Conservation (phyloP, 2,329 filamentous ascomycete species). For the Phyllosticta citriasiana region DNA sequence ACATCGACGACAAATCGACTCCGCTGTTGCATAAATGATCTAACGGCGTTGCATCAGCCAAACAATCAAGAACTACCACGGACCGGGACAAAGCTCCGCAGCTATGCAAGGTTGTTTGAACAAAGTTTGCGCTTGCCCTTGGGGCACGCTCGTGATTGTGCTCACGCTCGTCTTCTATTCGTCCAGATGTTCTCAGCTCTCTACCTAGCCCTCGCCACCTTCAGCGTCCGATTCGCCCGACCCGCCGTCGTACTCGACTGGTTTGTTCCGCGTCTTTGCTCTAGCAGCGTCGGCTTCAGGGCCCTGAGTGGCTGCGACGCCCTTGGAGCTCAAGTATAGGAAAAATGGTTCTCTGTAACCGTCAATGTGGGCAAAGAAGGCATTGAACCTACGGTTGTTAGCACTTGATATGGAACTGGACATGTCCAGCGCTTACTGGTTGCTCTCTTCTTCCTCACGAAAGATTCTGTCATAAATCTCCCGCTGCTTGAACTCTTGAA, state of each 20-base stretch:
- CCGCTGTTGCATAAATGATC: too few species aligned
- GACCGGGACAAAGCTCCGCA: neutral
- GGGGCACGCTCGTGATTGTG: neutral
- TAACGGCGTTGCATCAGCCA: neutral
- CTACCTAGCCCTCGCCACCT: constrained; percentile 2
- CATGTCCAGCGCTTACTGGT: constrained; percentile 55
- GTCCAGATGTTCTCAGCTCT: neutral
- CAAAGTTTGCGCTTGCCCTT: neutral
- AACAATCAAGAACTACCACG: neutral
- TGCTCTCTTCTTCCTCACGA: constrained; percentile 75
- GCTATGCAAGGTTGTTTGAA: neutral
- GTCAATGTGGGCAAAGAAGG: constrained; percentile 42
- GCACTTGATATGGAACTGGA: neutral
- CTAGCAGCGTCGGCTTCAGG: constrained; percentile 2
- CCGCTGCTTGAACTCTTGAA: constrained; percentile 80
- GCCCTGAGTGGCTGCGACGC: constrained; percentile 31
- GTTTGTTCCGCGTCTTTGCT: neutral
- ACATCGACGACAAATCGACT: too few species aligned
- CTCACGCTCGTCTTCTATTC: neutral
- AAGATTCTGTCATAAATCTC: constrained; percentile 93
- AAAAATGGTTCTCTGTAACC: constrained; percentile 41
- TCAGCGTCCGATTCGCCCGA: constrained; percentile 4
- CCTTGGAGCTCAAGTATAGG: constrained; percentile 40
- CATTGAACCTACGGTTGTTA: constrained; percentile 29
- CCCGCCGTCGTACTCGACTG: constrained; percentile 1